Evolutionary conservation across 2,329 filamentous ascomycete genomes (phyloP).

Genomic region (Fusarium sulawesiense): DNA sequence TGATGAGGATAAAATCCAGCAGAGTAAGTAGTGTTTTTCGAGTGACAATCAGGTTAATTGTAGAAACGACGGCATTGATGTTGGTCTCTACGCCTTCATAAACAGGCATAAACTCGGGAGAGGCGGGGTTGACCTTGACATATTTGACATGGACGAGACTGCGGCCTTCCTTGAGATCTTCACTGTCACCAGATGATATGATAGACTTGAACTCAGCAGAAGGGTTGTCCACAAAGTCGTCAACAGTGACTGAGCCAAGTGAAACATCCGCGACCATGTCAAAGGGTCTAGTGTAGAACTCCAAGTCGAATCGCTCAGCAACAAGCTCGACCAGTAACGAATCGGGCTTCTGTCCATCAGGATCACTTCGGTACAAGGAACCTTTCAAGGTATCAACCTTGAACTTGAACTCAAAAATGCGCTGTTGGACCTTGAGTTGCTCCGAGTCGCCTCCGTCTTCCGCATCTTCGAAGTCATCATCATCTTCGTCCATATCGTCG

Average conservation of each 20-base stretch:
- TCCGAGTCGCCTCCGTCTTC: slow-evolving; percentile 66
- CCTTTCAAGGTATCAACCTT: slow-evolving; percentile 94
- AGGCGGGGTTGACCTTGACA: slow-evolving; percentile 86
- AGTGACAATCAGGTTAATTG: slow-evolving; percentile 95
- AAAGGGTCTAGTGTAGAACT: slow-evolving; percentile 88
- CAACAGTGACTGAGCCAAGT: slow-evolving; percentile 85
- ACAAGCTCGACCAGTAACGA: slow-evolving; percentile 89
- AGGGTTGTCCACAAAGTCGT: slow-evolving; percentile 93
- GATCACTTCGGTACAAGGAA: slow-evolving; percentile 88
- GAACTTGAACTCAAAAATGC: slow-evolving; percentile 96
- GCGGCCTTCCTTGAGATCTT: slow-evolving; percentile 79
- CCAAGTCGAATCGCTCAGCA: slow-evolving; percentile 86
- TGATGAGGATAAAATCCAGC: slow-evolving; percentile 92
- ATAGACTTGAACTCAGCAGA: slow-evolving; percentile 95
- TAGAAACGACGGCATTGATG: slow-evolving; percentile 89
- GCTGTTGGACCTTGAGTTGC: slow-evolving; percentile 81
- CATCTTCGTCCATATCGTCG: slow-evolving; percentile 78
- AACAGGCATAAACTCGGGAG: slow-evolving; percentile 90
- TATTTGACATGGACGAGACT: slow-evolving; percentile 92
- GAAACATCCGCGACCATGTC: slow-evolving; percentile 95
- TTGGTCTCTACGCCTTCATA: slow-evolving; percentile 96
- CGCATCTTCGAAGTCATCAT: slow-evolving; percentile 75
- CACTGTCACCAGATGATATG: slow-evolving; percentile 81
- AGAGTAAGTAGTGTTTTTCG: slow-evolving; percentile 91
- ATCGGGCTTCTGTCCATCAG: slow-evolving; percentile 79